These are phyloP conservation scores for Eimeria acervulina DNA, from an alignment of 169 alveolate genomes.

Conservation along the genomic window DNA sequence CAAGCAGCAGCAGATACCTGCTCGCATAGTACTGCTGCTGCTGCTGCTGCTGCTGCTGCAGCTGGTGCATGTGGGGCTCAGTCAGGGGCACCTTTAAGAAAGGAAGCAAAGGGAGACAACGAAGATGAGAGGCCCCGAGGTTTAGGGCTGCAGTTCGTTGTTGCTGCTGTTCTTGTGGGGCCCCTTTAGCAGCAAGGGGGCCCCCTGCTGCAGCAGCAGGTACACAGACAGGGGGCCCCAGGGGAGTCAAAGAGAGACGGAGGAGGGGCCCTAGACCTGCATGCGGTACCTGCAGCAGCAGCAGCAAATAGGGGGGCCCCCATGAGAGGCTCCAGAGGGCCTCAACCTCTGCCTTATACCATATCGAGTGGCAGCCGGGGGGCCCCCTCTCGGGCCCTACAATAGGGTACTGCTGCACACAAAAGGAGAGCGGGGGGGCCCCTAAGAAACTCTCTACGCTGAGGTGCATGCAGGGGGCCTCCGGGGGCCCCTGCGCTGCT, in stretches of 20 bases:
- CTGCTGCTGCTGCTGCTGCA: constrained; percentile 14
- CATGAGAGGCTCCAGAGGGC: background rate
- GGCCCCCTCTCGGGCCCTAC: constrained; percentile 55
- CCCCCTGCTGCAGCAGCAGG: background rate
- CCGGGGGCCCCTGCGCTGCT: background rate
- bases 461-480: background rate
- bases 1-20: constrained; percentile 49
- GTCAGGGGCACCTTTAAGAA: background rate
- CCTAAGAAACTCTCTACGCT: constrained; percentile 14
- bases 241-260: constrained; percentile 25
- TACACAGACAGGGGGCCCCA: constrained; percentile 7
- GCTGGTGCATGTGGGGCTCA: background rate
- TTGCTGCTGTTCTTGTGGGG: background rate
- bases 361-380: constrained; percentile 23
- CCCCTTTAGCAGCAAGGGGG: constrained; percentile 35
- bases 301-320: constrained; percentile 19
- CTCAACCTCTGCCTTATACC: constrained; percentile 74
- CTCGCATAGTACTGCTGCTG: constrained; percentile 17
- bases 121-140: constrained; percentile 6
- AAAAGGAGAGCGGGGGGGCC: background rate
- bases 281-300: constrained; percentile 47
- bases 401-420: constrained; percentile 15
- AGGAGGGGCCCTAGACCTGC: constrained; percentile 68
- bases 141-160: background rate
- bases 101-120: constrained; percentile 19